Base-by-base conservation (phyloP, 345 rosid species). In the Brassica cretica region DNA sequence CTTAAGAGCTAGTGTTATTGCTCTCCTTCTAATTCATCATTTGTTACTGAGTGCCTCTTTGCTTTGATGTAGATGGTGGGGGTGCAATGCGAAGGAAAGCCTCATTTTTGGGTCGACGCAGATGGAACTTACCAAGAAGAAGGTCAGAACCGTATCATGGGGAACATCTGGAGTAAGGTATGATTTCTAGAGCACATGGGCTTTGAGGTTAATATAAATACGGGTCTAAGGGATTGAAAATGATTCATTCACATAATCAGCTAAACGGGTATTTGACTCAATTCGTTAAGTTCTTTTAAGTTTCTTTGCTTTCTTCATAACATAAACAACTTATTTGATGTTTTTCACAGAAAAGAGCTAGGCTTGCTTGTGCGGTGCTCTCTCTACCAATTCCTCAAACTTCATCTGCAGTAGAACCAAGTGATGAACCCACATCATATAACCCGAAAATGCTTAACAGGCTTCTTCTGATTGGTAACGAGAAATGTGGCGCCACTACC, bases 401-500 rank as follows among this genome's bases (percentile, higher is more conserved):
- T 63, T 33, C 69, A 58, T 7, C 72, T 15, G 83, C 78, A 3
- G 89, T 85, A 35, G 88, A 83, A 80, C 83, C 4, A 49, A 72
- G 5, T 51, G 79, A 64, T 64, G 62, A 14, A n/a, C 79, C 73
- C 4, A 58, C 76, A 6, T 58, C 32, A 16, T 15, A 1, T 61
- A 85, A 76, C 53, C 83, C 78, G 49, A 85, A 82, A 75, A 64
- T 19, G 68, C 80, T 84, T 67, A 66, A 59, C 64, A 93, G 80
- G 68, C 85, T 91, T 80, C 91, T 95, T 80, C 87, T 95, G 37
- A 86, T 93, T 18, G 98, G 96, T 76, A 78, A 72, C 41, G 84
- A 81, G 76, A 91, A 91, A 69, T 90, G 96, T 24, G 99, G 99
- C 81, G 87, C 94, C 1, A 85, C 96, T 71, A 88, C 98, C 63